These are phyloP conservation scores for Ophiosphaerella narmari DNA, from an alignment of 2,329 filamentous ascomycete genomes.

Conservation along the genomic window DNA sequence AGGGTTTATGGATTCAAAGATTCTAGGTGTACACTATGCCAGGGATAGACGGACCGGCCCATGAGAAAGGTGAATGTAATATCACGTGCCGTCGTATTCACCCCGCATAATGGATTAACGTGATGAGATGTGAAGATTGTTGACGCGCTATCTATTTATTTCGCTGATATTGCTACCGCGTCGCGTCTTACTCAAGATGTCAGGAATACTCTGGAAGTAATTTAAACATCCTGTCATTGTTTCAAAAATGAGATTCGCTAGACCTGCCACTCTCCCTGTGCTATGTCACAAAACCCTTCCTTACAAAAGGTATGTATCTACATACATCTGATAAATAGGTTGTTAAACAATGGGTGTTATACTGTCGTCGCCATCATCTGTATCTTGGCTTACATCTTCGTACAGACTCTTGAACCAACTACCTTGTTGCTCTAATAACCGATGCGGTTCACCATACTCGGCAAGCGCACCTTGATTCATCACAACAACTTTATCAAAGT, in stretches of 20 bases:
- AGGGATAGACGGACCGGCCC: background rate
- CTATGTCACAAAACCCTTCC: no score
- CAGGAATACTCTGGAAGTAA: no score
- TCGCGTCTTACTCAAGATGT: no score
- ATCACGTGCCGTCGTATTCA: background rate
- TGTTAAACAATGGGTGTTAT: background rate
- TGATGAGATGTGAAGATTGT: no score
- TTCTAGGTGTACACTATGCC: background rate
- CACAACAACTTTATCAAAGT: conserved; percentile 59
- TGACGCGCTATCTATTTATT: background rate
- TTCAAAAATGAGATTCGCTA: no score
- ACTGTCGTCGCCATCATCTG: conserved; percentile 2
- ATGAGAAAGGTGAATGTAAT: background rate
- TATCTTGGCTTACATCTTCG: conserved; percentile 18
- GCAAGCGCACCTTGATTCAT: conserved; percentile 56
- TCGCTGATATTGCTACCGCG: background rate
- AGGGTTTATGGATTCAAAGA: background rate
- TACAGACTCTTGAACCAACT: conserved; percentile 41
- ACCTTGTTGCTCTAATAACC: conserved; percentile 32
- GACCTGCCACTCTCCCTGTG: no score
- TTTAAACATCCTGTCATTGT: no score
- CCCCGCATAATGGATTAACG: background rate
- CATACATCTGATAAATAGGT: background rate
- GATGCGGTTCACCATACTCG: conserved; percentile 47
- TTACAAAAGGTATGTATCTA: no score